Percentiles rank a stretch among this genome's conserved stretches.
Evolutionary conservation across 768 basidiomycete species (phyloP).

Genomic region (Trametes cinnabarina): DNA sequence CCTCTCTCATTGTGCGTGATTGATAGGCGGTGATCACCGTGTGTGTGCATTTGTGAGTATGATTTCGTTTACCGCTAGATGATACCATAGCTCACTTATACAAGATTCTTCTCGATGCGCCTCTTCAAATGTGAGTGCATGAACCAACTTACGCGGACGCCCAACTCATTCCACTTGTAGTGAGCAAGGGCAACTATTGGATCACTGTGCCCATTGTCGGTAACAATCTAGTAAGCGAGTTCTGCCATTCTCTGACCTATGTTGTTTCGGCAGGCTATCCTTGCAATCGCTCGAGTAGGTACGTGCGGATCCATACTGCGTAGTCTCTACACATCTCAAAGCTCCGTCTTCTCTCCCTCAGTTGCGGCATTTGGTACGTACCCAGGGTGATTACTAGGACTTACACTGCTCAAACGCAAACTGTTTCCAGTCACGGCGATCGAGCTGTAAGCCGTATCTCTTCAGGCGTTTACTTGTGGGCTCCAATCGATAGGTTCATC

Average conservation of each 20-base stretch:
- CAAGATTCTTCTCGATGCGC: constrained; percentile 26
- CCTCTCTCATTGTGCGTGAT: not conserved
- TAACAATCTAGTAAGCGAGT: not conserved
- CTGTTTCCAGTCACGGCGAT: constrained; percentile 7
- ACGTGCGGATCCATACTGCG: not conserved
- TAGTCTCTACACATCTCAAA: not conserved
- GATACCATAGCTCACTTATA: too few species aligned
- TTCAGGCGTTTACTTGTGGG: too few species aligned
- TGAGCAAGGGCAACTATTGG: constrained; percentile 25
- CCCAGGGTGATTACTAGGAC: not conserved
- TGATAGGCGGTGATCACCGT: constrained; percentile 25
- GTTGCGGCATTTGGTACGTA: constrained; percentile 16
- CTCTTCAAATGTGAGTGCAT: constrained; percentile 21
- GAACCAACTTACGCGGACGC: not conserved
- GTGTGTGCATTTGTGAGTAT: constrained; percentile 24
- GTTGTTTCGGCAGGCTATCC: not conserved
- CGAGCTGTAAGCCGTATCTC: constrained; percentile 7
- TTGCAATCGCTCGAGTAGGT: constrained; percentile 13
- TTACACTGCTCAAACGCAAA: not conserved
- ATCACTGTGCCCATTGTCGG: constrained; percentile 18
- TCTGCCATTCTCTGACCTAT: not conserved
- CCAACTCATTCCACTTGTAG: not conserved
- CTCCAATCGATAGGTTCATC: not conserved
- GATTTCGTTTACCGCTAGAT: not conserved
- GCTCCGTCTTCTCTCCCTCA: not conserved